Percentiles rank a stretch among this genome's conserved stretches.
These are phyloP conservation scores for Anisodus tanguticus DNA, from an alignment of 257 asterid genomes.

Conservation along the genomic window DNA sequence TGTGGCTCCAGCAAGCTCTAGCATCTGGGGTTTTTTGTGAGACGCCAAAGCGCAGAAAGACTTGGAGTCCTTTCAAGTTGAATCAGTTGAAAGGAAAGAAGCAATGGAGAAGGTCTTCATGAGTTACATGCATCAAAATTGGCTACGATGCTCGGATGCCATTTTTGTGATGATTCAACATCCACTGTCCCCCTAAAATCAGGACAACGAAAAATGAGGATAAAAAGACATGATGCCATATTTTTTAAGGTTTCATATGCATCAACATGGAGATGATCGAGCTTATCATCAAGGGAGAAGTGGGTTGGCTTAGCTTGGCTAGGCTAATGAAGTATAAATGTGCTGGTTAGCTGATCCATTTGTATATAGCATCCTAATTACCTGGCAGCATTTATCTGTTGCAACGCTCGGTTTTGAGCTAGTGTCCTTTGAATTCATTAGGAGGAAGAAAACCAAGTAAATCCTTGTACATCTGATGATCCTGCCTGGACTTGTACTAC, in stretches of 20 bases:
- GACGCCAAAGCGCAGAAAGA: constrained; percentile 86
- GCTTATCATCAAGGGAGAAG: constrained; percentile 21
- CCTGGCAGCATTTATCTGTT: constrained; percentile 28
- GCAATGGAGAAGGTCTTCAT: constrained; percentile 85
- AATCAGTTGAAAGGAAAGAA: constrained; percentile 80
- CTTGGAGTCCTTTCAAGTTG: constrained; percentile 98
- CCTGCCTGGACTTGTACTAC: constrained; percentile 37
- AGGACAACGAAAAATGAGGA: constrained; percentile 15
- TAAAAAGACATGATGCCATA: not conserved
- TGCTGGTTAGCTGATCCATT: constrained; percentile 26
- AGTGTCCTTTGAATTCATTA: constrained; percentile 35
- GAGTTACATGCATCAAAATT: constrained; percentile 39
- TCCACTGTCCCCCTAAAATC: constrained; percentile 17
- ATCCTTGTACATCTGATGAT: constrained; percentile 46
- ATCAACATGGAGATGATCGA: not conserved
- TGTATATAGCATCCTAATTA: constrained; percentile 32
- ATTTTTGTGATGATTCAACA: constrained; percentile 5
- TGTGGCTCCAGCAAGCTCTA: constrained; percentile 96
- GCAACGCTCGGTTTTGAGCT: constrained; percentile 29
- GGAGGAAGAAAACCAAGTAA: constrained; percentile 39
- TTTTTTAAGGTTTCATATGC: constrained; percentile 13
- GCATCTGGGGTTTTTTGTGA: constrained; percentile 95
- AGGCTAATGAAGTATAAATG: constrained; percentile 25
- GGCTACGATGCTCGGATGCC: constrained; percentile 21
- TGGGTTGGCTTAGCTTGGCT: constrained; percentile 28